Evolutionary conservation across 352 stramenopile species (phyloP).

Genomic region (Phytophthora hibernalis): DNA sequence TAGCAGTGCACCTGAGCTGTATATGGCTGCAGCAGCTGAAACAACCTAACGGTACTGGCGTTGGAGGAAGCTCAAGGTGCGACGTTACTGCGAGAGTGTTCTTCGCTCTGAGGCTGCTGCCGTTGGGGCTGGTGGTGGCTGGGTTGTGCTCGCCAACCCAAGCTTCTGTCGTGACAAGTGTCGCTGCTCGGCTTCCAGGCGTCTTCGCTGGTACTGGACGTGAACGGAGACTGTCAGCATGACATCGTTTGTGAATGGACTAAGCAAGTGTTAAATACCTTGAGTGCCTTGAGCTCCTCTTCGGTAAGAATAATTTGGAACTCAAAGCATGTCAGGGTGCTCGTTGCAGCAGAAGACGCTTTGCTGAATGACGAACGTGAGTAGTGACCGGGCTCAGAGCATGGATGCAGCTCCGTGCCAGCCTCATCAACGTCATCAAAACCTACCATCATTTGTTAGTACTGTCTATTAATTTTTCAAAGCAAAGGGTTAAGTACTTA

Average conservation of each 20-base stretch:
- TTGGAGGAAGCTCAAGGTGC: conserved; percentile 4
- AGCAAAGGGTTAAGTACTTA: conserved; percentile 2
- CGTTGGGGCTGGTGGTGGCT: conserved; percentile 18
- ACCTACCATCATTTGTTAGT: conserved; percentile 20
- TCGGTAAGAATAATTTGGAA: conserved; percentile 71
- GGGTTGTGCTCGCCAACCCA: background rate
- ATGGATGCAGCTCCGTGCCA: conserved; percentile 49
- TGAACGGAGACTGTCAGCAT: background rate
- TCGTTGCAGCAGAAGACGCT: conserved; percentile 20
- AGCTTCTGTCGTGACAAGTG: conserved; percentile 47
- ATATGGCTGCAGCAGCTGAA: background rate
- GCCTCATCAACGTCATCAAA: conserved; percentile 57
- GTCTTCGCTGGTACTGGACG: conserved; percentile 54
- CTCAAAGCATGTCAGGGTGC: conserved; percentile 32
- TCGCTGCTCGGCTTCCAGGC: conserved; percentile 62
- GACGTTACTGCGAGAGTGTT: conserved; percentile 11
- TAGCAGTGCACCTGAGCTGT: conserved; percentile 10
- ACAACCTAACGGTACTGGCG: conserved; percentile 16
- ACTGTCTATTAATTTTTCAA: too few relatives aligned
- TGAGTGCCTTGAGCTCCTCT: conserved; percentile 63
- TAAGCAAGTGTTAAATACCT: conserved; percentile 37
- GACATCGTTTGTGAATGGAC: background rate
- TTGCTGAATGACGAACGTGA: conserved; percentile 43
- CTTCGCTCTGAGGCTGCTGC: background rate
- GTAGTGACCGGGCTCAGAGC: conserved; percentile 61